Base-by-base conservation (phyloP, 2,329 filamentous ascomycete species). In the Thelonectria olida region DNA sequence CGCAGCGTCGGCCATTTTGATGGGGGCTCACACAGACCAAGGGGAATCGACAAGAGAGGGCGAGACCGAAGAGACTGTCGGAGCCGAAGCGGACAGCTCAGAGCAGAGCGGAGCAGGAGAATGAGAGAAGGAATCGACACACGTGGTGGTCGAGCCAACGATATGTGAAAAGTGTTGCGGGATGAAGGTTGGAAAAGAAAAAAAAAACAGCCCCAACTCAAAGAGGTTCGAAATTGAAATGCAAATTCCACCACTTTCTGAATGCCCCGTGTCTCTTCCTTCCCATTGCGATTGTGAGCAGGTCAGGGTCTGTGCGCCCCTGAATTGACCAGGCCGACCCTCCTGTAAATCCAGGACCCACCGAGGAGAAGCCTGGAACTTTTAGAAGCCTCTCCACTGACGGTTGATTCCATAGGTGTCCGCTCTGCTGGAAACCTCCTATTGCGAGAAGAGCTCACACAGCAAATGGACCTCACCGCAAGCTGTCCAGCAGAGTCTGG, bases 1-100 rank as follows among this genome's bases (percentile, higher is more conserved):
- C 63, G 80, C 76, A 58, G 81, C 77, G 58, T 82, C 78, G 63
- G 82, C 79, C 78, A 80, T 80, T 73, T 80, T 75, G 67, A 76
- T 69, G 65, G 76, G 74, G 54, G 31, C 15, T 34, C 31, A 34
- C 31, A 15, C 31, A 34, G 45, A 58, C 31, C 58, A 34, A 47
- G 22, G 44, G n/a, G 50, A 45, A 54, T 27, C 57, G 44, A 48
- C 50, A 45, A 20, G 54, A 49, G 44, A 53, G 56, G 54, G 25
- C 58, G 45, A 51, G 53, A 56, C 48, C 58, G 54, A 60, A 49
- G 56, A 59, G 51, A 39, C 22, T 63, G 54, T 63, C 56, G 64
- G 28, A 57, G 53, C 65, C 67, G 65, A 67, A 61, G 39, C 54
- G 45, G 27, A 53, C 50, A 52, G 44, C 60, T 60, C 63, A n/a